These are phyloP conservation scores for Neofusicoccum kwambonambiense DNA, from an alignment of 2,329 filamentous ascomycete genomes.

Conservation along the genomic window DNA sequence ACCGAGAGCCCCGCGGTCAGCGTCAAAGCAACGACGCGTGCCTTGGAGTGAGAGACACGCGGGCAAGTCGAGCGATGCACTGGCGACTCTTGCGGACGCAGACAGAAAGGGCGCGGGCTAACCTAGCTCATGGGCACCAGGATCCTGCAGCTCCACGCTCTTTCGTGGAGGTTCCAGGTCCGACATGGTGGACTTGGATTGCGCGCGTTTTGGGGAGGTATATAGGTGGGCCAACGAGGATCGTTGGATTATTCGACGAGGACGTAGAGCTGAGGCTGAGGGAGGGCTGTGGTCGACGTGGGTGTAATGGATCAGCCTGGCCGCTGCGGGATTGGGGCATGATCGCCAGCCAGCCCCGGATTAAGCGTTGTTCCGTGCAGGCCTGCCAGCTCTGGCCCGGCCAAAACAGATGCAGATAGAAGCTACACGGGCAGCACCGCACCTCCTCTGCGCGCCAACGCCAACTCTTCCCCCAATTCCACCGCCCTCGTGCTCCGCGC, in stretches of 20 bases:
- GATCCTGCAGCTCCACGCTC: slow-evolving; percentile 55
- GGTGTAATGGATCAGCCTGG: slow-evolving; percentile 16
- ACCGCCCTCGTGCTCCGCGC: background rate
- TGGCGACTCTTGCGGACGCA: background rate
- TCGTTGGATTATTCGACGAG: slow-evolving; percentile 5
- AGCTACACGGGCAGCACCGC: slow-evolving; percentile 13
- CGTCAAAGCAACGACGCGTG: background rate
- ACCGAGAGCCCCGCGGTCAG: background rate
- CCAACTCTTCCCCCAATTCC: background rate
- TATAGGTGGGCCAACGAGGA: background rate
- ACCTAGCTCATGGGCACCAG: slow-evolving; percentile 58
- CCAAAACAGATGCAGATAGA: slow-evolving; percentile 11
- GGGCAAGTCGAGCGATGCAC: background rate
- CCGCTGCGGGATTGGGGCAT: slow-evolving; percentile 4
- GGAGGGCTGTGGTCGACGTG: slow-evolving; percentile 9
- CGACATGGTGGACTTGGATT: slow-evolving; percentile 30
- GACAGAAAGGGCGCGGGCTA: slow-evolving; percentile 25
- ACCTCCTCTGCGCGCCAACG: background rate
- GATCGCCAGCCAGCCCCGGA: slow-evolving; percentile 6
- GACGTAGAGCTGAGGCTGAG: background rate
- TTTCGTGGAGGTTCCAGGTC: slow-evolving; percentile 54
- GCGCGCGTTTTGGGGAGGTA: background rate
- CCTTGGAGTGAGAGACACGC: background rate
- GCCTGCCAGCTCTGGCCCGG: slow-evolving; percentile 3
- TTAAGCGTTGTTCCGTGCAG: slow-evolving; percentile 1